Evolutionary conservation across 2,329 filamentous ascomycete genomes (phyloP).

Genomic region (Penicillium sp.): DNA sequence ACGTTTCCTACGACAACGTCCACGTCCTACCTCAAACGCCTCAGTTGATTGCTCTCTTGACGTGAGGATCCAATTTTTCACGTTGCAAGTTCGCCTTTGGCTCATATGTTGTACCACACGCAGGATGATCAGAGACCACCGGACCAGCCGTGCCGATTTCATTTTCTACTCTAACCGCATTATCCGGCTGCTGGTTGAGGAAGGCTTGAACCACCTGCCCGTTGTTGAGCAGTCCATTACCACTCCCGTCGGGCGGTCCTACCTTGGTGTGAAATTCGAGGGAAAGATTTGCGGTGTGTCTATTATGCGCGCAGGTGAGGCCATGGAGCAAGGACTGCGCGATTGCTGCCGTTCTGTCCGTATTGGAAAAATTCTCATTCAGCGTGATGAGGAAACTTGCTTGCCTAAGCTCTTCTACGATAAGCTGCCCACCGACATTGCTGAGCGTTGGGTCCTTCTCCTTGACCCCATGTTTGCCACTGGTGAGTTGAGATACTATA

Average conservation of each 20-base stretch:
- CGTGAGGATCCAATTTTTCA: constrained; percentile 60
- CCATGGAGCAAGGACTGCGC: constrained; percentile 94
- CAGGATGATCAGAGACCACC: constrained; percentile 92
- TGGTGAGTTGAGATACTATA: constrained; percentile 50
- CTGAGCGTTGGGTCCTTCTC: constrained; percentile 85
- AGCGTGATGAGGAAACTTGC: constrained; percentile 91
- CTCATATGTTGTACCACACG: constrained; percentile 14
- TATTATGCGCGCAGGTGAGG: constrained; percentile 96
- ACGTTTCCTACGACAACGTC: constrained; percentile 78
- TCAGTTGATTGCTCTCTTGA: constrained; percentile 93
- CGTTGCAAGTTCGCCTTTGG: constrained; percentile 2
- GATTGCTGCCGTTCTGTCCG: constrained; percentile 97
- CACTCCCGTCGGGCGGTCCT: constrained; percentile 82
- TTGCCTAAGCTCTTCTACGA: constrained; percentile 95
- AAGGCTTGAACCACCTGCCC: constrained; percentile 93
- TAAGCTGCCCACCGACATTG: constrained; percentile 92
- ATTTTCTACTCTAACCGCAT: constrained; percentile 99
- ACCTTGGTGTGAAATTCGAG: constrained; percentile 89
- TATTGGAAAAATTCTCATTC: constrained; percentile 97
- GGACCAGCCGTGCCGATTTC: constrained; percentile 89
- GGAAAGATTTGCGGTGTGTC: constrained; percentile 98
- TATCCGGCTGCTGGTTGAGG: constrained; percentile 92
- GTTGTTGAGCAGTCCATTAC: constrained; percentile 84
- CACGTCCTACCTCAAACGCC: constrained; percentile 88
- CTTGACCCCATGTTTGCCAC: constrained; percentile 99